Percentiles rank a stretch among this genome's conserved stretches.
Evolutionary conservation across 164 flowering plant species (phyloP).

Genomic region (Stephania japonica): DNA sequence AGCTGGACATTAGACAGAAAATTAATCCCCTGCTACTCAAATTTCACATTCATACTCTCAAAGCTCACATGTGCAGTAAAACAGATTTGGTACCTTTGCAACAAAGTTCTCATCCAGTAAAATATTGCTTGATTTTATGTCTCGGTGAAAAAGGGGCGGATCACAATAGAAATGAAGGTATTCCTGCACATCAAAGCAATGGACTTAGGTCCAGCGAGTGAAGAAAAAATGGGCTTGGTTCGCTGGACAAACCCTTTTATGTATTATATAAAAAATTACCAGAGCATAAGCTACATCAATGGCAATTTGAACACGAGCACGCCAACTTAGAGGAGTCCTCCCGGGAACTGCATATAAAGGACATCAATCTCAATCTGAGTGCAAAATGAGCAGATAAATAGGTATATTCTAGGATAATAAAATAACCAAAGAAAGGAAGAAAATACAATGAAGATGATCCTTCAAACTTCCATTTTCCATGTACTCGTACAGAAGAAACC

Average conservation of each 20-base stretch:
- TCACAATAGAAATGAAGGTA: conserved; percentile 96
- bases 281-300: conserved; percentile 96
- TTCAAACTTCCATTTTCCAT: conserved; percentile 96
- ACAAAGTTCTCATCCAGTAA: conserved; percentile 77
- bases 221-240: not conserved
- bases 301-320: conserved; percentile 78
- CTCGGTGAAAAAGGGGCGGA: conserved; percentile 97
- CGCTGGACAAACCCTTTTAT: not conserved
- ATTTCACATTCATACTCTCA: not conserved
- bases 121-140: conserved; percentile 95
- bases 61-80: not conserved
- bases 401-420: not conserved
- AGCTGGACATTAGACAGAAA: conserved; percentile 38
- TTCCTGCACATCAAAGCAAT: conserved; percentile 52
- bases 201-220: conserved; percentile 9
- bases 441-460: conserved; percentile 84
- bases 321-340: conserved; percentile 75
- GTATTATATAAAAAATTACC: conserved; percentile 35
- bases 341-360: conserved; percentile 49
- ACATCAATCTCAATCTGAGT: conserved; percentile 4
- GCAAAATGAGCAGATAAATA: not conserved
- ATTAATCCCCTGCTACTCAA: not conserved
- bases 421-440: conserved; percentile 8
- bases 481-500: conserved; percentile 91
- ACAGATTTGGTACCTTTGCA: conserved; percentile 67